These are phyloP conservation scores for Torulaspora globosa DNA, from an alignment of 1,139 yeast genomes.

Conservation along the genomic window DNA sequence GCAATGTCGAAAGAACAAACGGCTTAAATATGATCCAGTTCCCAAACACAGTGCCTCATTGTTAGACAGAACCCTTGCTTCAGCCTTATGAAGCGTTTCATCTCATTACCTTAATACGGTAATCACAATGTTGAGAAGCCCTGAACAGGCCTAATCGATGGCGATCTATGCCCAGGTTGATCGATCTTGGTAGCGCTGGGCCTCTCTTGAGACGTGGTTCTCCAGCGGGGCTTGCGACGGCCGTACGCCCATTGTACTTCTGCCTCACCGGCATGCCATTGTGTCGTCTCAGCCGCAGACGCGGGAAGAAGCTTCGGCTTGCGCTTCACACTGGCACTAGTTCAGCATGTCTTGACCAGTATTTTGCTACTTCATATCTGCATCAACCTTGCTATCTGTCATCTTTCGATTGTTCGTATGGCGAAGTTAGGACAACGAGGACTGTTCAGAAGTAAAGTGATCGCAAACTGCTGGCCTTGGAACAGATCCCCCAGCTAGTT, in stretches of 20 bases:
- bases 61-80: neutral
- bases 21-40: constrained; percentile 2
- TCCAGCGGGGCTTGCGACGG: no score
- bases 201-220: neutral
- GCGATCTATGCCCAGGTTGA: neutral
- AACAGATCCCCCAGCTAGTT: neutral
- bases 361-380: neutral
- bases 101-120: constrained; percentile 14
- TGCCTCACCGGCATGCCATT: neutral
- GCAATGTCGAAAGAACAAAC: neutral
- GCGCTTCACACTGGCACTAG: neutral
- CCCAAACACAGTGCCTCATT: neutral
- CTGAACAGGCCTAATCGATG: neutral
- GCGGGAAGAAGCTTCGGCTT: neutral
- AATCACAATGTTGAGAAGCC: constrained; percentile 14
- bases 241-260: no score
- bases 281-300: neutral
- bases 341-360: no score
- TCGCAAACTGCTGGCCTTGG: neutral
- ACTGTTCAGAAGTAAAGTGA: neutral
- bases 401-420: neutral
- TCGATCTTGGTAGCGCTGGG: neutral
- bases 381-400: neutral
- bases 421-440: neutral
- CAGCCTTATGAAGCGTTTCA: constrained; percentile 8